Conservation (phyloP, 75 land plant species). For the Picea sitchensis region DNA sequence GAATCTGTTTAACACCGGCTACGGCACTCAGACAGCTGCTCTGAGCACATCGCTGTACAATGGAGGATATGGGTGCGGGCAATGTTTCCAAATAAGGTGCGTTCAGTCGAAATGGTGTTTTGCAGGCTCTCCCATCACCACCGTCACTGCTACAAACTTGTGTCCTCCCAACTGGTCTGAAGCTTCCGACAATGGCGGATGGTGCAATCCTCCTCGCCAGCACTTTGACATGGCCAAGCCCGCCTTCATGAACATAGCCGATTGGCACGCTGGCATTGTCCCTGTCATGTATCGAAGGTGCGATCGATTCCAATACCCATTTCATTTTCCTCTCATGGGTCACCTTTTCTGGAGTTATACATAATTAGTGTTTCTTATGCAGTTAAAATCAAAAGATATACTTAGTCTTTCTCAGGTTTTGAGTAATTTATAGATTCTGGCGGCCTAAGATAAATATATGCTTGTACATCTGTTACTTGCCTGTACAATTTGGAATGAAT, state of each 20-base stretch:
- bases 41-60: conserved; percentile 29
- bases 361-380: no score
- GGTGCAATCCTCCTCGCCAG: conserved; percentile 35
- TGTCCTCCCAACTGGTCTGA: conserved; percentile 18
- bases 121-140: conserved; percentile 1
- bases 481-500: no score
- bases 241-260: conserved; percentile 56
- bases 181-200: conserved; percentile 20
- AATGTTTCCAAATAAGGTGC: conserved; percentile 34
- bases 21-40: conserved; percentile 41
- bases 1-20: conserved; percentile 22
- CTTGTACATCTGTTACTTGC: no score
- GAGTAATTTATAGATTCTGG: no score
- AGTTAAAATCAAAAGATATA: no score
- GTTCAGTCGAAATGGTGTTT: conserved; percentile 10
- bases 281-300: conserved; percentile 48
- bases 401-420: no score
- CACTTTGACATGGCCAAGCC: conserved; percentile 76
- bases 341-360: no score
- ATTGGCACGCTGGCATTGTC: conserved; percentile 57
- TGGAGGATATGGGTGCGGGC: conserved; percentile 32
- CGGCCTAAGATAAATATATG: no score
- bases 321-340: no score
- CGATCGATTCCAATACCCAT: background rate
- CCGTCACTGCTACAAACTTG: conserved; percentile 18